Base-by-base conservation (phyloP, 2,329 filamentous ascomycete genomes). In the Colletotrichum lupini region DNA sequence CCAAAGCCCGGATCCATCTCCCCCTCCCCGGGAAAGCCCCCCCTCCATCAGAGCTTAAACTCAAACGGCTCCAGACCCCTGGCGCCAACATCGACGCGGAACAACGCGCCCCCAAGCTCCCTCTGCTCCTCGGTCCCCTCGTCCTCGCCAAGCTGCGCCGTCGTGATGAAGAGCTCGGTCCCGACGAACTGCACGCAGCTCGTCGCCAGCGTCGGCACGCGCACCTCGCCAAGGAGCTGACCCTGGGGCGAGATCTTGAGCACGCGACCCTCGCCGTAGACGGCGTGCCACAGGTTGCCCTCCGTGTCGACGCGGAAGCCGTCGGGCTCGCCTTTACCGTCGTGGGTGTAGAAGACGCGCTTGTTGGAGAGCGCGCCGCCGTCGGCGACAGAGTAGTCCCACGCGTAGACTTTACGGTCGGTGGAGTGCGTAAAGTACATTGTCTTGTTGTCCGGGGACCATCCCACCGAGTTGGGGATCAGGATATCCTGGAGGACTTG, bases 361-460 rank as follows among this genome's bases (percentile, higher is more conserved):
- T 91, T 89, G 82, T 93, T 92, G 71, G 88, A 89, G 66, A 94
- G 86, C n/a, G 83, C 84, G 46, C 93, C 84, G 42, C 93, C 93
- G 2, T 89, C 91, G n/a, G 82, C 80, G 1, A 84, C 78, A 76
- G 93, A 86, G 83, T 93, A 98, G 82, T 96, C 93, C 80, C 92
- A 95, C 26, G 91, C 91, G 77, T 90, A 92, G 76, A 98, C 92
- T 68, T 89, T 90, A 74, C 88, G 87, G 37, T 89, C 90, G 5
- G 92, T 91, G 52, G 94, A 94, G 84, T 97, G 92, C 28, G 94
- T 95, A 80, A 95, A 92, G 87, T 94, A 97, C 88, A 97, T 91
- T 69, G 88, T 94, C 80, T 89, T 90, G 78, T 90, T 86, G 79
- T 93, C 90, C 14, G 87, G 86, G 55, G 93, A 95, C 93, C 94